Conservation (phyloP, 345 rosid species). For the Nephelium lappaceum region DNA sequence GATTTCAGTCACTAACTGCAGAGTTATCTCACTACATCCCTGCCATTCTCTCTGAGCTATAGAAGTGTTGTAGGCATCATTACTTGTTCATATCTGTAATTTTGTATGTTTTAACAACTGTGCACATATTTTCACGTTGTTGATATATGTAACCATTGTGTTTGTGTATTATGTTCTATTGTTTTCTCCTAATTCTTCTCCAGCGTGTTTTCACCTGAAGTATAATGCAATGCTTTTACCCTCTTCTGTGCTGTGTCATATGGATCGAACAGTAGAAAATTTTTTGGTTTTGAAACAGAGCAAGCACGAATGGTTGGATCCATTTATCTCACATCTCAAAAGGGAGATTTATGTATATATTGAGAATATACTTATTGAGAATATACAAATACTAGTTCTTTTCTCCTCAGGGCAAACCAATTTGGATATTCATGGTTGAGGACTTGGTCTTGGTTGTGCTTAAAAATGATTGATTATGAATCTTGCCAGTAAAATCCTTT, state of each 20-base stretch:
- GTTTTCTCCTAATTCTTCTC: background rate
- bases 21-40: slow-evolving; percentile 97
- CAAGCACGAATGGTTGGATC: background rate
- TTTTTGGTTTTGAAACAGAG: background rate
- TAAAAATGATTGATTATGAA: no score
- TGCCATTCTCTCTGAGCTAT: slow-evolving; percentile 96
- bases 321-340: background rate
- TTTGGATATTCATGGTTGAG: no score
- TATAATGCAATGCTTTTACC: background rate
- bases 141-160: slow-evolving; percentile 22
- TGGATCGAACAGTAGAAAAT: background rate
- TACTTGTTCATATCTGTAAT: slow-evolving; percentile 5
- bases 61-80: slow-evolving; percentile 17
- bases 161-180: slow-evolving; percentile 17
- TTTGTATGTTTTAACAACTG: background rate
- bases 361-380: background rate
- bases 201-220: background rate
- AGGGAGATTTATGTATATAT: background rate
- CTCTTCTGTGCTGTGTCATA: background rate
- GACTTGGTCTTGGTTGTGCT: no score
- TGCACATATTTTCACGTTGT: slow-evolving; percentile 21
- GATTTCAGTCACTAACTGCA: slow-evolving; percentile 97
- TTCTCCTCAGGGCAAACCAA: background rate
- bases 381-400: background rate
- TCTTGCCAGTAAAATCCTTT: no score